Conservation (phyloP, 768 basidiomycete genomes). For the Plicaturopsis crispa region DNA sequence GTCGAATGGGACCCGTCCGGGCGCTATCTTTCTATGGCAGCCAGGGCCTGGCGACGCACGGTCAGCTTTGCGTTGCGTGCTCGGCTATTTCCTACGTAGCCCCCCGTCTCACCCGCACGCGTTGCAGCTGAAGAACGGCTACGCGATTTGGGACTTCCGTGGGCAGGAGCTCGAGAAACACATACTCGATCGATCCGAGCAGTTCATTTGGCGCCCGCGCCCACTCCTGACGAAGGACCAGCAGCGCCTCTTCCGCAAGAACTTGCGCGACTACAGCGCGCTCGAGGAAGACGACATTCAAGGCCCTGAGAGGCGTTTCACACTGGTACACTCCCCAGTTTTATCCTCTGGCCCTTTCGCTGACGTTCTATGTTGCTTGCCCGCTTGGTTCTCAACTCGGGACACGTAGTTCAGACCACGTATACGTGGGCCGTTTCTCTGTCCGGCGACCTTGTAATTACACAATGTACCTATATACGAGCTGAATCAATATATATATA, state of each 20-base stretch:
- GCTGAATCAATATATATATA: no score
- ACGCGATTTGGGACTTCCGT: constrained; percentile 95
- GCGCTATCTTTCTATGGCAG: constrained; percentile 86
- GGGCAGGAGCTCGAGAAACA: constrained; percentile 89
- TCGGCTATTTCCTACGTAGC: no score
- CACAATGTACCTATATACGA: no score
- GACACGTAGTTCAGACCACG: no score
- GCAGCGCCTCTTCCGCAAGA: constrained; percentile 79
- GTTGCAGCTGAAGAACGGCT: constrained; percentile 99
- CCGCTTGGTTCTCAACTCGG: no score
- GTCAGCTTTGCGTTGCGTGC: constrained; percentile 38
- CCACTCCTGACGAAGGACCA: constrained; percentile 83
- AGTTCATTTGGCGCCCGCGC: constrained; percentile 94
- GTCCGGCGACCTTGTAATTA: no score
- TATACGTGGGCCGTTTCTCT: no score
- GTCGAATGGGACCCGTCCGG: constrained; percentile 99
- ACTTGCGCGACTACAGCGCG: constrained; percentile 85
- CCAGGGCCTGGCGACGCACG: constrained; percentile 91
- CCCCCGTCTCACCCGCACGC: no score
- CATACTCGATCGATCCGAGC: constrained; percentile 92
- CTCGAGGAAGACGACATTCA: constrained; percentile 95
- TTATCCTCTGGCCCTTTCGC: no score
- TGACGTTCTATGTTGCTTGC: no score
- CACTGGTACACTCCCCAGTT: no score
- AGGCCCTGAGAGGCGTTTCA: no score